Evolutionary conservation across 2,329 filamentous ascomycete species (phyloP).

Genomic region (Lecanicillium sp.): DNA sequence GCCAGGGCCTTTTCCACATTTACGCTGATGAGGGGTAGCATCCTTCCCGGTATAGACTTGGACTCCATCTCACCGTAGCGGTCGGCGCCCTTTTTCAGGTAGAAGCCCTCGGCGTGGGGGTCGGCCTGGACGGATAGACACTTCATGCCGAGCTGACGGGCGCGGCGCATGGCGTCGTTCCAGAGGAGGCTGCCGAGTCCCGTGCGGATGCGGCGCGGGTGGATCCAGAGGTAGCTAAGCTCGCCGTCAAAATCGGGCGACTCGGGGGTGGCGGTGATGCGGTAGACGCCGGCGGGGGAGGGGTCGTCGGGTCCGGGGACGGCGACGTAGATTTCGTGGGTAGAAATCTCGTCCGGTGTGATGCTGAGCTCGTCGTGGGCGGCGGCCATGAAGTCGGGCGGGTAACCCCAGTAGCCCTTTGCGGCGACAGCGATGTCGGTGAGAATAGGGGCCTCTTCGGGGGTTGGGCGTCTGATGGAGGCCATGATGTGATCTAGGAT

Average conservation of each 20-base stretch:
- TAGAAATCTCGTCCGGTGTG: not conserved
- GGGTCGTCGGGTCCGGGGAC: not conserved
- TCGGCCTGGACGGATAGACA: not conserved
- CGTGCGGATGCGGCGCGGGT: not conserved
- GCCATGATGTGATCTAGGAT: too few relatives aligned
- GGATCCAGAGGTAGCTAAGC: conserved; percentile 7
- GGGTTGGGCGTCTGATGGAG: not conserved
- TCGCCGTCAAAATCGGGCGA: not conserved
- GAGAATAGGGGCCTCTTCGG: not conserved
- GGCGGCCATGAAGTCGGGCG: not conserved
- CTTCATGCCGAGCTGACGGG: not conserved
- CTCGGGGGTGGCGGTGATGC: not conserved
- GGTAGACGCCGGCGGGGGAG: not conserved
- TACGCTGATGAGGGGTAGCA: not conserved
- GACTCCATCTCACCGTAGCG: not conserved
- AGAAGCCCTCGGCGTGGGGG: conserved; percentile 6
- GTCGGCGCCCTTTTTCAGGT: not conserved
- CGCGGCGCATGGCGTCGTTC: not conserved
- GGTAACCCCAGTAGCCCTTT: conserved; percentile 8
- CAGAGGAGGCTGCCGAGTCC: conserved; percentile 6
- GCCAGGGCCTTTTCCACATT: not conserved
- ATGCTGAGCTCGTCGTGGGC: conserved; percentile 3
- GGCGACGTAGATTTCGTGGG: not conserved
- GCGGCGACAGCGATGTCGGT: conserved; percentile 9
- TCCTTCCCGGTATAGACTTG: not conserved